Percentiles rank a stretch among this genome's conserved stretches.
Evolutionary conservation across 331 rosid genomes (phyloP).

Genomic region (Arachis monticola): DNA sequence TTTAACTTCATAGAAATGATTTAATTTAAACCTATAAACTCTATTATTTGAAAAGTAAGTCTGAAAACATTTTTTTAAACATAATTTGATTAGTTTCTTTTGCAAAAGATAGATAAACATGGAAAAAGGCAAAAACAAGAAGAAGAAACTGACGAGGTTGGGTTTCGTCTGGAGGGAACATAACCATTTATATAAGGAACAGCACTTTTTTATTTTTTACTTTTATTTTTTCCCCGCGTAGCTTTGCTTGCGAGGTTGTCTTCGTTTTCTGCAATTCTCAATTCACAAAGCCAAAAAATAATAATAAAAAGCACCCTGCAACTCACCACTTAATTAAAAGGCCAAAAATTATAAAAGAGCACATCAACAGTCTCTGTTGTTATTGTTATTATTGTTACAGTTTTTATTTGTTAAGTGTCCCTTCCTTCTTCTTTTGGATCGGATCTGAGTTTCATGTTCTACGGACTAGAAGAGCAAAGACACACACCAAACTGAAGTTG

Average conservation of each 20-base stretch:
- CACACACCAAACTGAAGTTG: conserved; percentile 43
- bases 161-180: conserved; percentile 44
- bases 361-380: neutral
- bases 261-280: conserved; percentile 47
- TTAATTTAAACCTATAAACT: no score
- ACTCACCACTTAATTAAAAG: conserved; percentile 37
- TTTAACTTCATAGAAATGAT: no score
- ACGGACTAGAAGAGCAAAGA: conserved; percentile 44
- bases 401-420: conserved; percentile 38
- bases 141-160: conserved; percentile 48
- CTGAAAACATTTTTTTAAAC: no score
- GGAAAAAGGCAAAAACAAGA: conserved; percentile 39
- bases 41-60: no score
- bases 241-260: conserved; percentile 58
- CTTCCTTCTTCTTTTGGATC: conserved; percentile 60
- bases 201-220: conserved; percentile 20
- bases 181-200: conserved; percentile 46
- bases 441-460: conserved; percentile 67
- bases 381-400: conserved; percentile 29
- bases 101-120: no score
- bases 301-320: conserved; percentile 2
- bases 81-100: no score
- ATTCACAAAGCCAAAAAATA: conserved; percentile 19
- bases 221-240: neutral
- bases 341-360: neutral